Evolutionary conservation across 208 protist genomes (phyloP), one percentile per base, ranked within the genome.

Genomic region (Wallacemonas rigidus): DNA sequence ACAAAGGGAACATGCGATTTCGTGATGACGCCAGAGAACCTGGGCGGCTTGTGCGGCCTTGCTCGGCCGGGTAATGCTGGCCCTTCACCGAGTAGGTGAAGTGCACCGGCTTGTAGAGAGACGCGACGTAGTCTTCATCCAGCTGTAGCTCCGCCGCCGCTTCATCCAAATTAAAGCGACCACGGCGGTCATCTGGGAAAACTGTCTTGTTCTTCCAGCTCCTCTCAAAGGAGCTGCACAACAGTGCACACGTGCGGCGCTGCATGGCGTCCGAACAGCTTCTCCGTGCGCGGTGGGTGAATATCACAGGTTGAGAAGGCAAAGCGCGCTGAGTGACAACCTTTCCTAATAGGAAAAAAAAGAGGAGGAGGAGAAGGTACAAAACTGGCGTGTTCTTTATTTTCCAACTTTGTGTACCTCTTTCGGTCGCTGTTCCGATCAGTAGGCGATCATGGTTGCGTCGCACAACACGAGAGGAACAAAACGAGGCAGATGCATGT

Each of bases 81-180:
- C 92, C 92, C 48, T 81, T 83, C 58, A 96, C 74, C 39, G 67
- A 14, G 71, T 91, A 96, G 5, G 87, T 96, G 64, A 92, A 96
- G 62, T 93, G 85, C 51, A 89, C 36, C 1, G 92, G 92, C 43
- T 89, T 90, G 75, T 91, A 94, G 40, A 96, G 80, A 5, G 92
- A 86, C 2, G 88, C 86, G 2, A 88, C 85, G 65, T 96, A 96
- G 43, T 79, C 83, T 56, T 87, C 81, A 56, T 95, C 83, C 39
- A 96, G 75, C 44, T 90, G 69, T 40, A 96, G 85, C 68, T 92
- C 89, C 0, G 80, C 76, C 2, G 92, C 89, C 3, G 89, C 92
- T 69, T 94, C 89, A 26, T 89, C 87, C 1, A 94, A 65, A 67
- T 94, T 96, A 53, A 96, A 96, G 41, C 89, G 87, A 12, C 92